Conservation (phyloP, 176 grass and related monocot genomes). For the Hordeum marinum region DNA sequence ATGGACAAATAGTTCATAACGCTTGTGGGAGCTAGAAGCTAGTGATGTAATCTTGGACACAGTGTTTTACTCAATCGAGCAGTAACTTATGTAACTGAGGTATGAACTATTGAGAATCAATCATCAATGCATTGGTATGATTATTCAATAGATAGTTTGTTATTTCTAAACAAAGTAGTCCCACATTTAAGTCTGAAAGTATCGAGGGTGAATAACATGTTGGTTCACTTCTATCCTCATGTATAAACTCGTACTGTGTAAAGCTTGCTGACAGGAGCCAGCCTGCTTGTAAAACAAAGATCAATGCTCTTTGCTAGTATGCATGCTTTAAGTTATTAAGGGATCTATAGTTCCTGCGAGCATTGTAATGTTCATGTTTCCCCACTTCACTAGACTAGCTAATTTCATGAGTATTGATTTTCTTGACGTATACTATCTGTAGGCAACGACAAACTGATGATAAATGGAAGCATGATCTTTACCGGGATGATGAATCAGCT, state of each 20-base stretch:
- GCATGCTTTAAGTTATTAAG: not conserved
- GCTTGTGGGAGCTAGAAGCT: not conserved
- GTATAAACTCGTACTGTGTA: not conserved
- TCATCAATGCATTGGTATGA: not conserved
- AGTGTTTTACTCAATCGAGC: not conserved
- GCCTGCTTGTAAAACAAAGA: not conserved
- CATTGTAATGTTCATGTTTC: not conserved
- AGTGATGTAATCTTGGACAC: not conserved
- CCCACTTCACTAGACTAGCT: not conserved
- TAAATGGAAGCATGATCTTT: constrained; percentile 98
- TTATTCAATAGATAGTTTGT: not conserved
- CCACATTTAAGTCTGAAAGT: not conserved
- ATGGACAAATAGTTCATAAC: not conserved
- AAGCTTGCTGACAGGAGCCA: not conserved
- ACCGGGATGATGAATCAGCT: constrained; percentile 46
- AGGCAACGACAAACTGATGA: constrained; percentile 93
- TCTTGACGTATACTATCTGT: constrained; percentile 10
- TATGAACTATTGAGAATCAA: not conserved
- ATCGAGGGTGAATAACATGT: not conserved
- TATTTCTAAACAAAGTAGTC: not conserved
- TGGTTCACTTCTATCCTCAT: not conserved
- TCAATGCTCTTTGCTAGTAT: not conserved
- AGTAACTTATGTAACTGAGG: not conserved
- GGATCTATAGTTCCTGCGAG: not conserved
- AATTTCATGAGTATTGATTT: constrained; percentile 6